Evolutionary conservation across 1,284 basidiomycete genomes (phyloP), one percentile per base, ranked within the genome.

Genomic region (Athelia psychrophila): DNA sequence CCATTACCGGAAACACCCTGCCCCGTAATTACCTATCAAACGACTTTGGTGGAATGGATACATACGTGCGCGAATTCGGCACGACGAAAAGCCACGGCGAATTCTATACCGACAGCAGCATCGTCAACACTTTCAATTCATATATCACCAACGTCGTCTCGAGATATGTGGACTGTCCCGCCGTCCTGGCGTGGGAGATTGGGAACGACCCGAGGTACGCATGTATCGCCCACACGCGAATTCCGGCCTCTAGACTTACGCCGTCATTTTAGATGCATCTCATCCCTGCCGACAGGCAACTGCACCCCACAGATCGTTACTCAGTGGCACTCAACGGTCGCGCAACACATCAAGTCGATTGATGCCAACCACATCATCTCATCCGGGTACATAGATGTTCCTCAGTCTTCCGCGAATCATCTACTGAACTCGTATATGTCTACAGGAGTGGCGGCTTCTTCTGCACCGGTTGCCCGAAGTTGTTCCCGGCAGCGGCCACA

Each of bases 41-140:
- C 56, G 78, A 83, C 58, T 86, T 78, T 51, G 83, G 83, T 80
- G 84, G 84, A 45, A 84, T 86, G 78, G 84, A 86, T 61, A 64
- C 74, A 13, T 86, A 86, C 61, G 79, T 86, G 48, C 76, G 79
- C 53, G 67, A 77, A 55, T 77, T 83, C 51, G 73, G 72, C 13
- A 58, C 65, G 3, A 56, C 61, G 25, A 54, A 40, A n/a, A 65
- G 69, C 42, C 84, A 87, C 60, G 81, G 82, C 55, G 70, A 79
- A 51, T 87, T 87, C 60, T 87, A 78, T 64, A 72, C 70, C 16
- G 72, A 84, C 56, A 56, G 73, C 45, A 74, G 69, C 16, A 65
- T 85, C 32, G 67, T 82, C 38, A 56, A 69, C 2, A 64, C 75
- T 3, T 87, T 84, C 67, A 67, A 73, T 67, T 79, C 84, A 54